These are phyloP conservation scores for Talaromyces piceae DNA, from an alignment of 2,329 filamentous ascomycete species.

Conservation along the genomic window DNA sequence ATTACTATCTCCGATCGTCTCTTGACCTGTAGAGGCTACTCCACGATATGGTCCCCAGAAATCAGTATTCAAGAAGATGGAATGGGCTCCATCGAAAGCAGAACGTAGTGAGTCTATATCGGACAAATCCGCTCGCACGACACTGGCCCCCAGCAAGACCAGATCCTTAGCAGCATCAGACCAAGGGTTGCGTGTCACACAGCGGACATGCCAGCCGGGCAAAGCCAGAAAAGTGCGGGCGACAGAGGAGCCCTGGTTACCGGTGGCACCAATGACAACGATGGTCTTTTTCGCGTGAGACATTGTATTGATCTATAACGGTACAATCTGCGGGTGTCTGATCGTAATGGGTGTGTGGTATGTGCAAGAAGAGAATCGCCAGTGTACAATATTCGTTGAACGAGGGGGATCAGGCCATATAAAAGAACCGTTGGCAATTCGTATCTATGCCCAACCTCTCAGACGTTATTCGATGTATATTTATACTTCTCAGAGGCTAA, in stretches of 20 bases:
- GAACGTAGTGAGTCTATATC: conserved; percentile 19
- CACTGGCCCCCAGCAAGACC: conserved; percentile 19
- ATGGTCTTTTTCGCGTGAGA: conserved; percentile 11
- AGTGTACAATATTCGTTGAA: no score
- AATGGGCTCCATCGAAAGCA: conserved; percentile 37
- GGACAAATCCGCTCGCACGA: conserved; percentile 23
- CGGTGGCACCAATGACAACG: conserved; percentile 30
- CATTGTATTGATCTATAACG: neutral
- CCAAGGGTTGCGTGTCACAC: conserved; percentile 23
- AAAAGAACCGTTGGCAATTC: neutral
- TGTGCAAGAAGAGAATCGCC: no score
- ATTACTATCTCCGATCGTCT: conserved; percentile 1
- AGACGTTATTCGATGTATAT: neutral
- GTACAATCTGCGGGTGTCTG: no score
- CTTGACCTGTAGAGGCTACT: conserved; percentile 1
- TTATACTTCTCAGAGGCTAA: neutral
- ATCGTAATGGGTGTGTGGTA: no score
- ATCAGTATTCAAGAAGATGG: conserved; percentile 51
- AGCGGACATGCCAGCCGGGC: conserved; percentile 23
- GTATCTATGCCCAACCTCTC: neutral
- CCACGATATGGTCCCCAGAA: conserved; percentile 34
- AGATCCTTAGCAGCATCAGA: conserved; percentile 17
- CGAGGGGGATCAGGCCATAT: neutral
- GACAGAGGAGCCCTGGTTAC: conserved; percentile 26
- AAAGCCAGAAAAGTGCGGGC: conserved; percentile 10